Percentiles rank a stretch among this genome's conserved stretches.
These are phyloP conservation scores for Turnera subulata DNA, from an alignment of 345 rosid genomes.

Conservation along the genomic window DNA sequence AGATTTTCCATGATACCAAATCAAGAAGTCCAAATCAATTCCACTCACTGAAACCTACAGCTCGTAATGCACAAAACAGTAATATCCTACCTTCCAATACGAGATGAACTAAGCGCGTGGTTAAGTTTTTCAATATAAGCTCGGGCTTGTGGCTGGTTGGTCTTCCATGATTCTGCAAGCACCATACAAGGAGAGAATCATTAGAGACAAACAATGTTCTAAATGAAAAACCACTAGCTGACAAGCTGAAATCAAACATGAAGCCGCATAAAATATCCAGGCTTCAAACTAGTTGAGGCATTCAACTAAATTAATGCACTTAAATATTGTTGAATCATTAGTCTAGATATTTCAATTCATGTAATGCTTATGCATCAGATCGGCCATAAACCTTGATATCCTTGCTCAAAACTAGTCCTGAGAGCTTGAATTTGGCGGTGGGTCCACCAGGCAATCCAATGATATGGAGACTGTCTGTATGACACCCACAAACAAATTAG, in stretches of 20 bases:
- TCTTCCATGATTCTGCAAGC: constrained; percentile 76
- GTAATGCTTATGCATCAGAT: too few relatives aligned
- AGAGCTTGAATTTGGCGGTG: constrained; percentile 90
- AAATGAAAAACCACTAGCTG: too few relatives aligned
- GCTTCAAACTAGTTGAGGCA: too few relatives aligned
- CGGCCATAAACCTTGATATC: constrained; percentile 66
- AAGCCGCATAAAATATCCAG: too few relatives aligned
- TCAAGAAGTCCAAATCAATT: neutral
- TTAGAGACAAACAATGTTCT: too few relatives aligned
- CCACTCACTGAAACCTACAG: neutral
- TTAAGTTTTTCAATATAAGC: constrained; percentile 77
- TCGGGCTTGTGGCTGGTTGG: constrained; percentile 93
- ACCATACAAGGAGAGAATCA: neutral
- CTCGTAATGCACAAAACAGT: neutral
- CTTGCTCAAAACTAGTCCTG: constrained; percentile 74
- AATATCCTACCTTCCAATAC: constrained; percentile 66
- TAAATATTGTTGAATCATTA: too few relatives aligned
- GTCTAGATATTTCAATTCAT: too few relatives aligned
- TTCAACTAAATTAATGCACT: too few relatives aligned
- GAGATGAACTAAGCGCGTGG: constrained; percentile 89
- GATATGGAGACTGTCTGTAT: constrained; percentile 72
- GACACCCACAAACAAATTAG: too few relatives aligned
- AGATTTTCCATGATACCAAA: neutral
- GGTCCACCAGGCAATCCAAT: constrained; percentile 90
- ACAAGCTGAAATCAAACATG: too few relatives aligned